Base-by-base conservation (phyloP, 2,329 filamentous ascomycete species). In the Diplodia sapinea region DNA sequence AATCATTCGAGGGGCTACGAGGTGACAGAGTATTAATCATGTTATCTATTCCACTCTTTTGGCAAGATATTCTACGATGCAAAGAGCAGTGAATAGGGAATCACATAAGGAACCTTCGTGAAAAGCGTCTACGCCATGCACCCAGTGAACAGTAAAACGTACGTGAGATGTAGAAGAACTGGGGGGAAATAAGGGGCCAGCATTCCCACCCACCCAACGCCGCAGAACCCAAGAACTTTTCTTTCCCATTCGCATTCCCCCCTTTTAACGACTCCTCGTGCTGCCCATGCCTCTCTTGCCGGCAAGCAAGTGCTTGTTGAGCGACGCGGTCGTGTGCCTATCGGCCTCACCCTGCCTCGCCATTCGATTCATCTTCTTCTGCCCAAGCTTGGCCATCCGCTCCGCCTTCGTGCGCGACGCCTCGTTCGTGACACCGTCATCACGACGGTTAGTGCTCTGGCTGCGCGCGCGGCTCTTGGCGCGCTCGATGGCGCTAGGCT, bases 321-420 rank as follows among this genome's bases (percentile, higher is more conserved):
- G 82, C 65, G 91, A 86, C 47, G 91, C 91, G 67, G 89, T 89
- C 70, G 89, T 88, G 82, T 98, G 94, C 78, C 96, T 89, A 85
- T 99, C 95, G 70, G 91, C 94, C 84, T 99, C 95, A 85, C 95
- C 95, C 85, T 96, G 92, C 80, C 94, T 89, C 54, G 95, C 95
- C 91, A 96, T 95, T 72, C 94, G 88, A 85, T 99, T 99, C 93
- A 96, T 97, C 88, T 93, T 94, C 86, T 94, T 93, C 89, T 99
- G 96, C 75, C 89, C 86, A 78, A 99, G 82, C 86, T 97, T 98
- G 77, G 89, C 86, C 78, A 96, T 84, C 75, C 90, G 89, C 80
- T 97, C 94, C 47, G 92, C 93, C 87, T 94, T 96, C 69, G 84
- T 86, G 72, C 91, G 87, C 61, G 86, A 83, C 65, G 78, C 80